These are phyloP conservation scores for Manihot esculenta DNA, from an alignment of 441 rosid genomes.

Conservation along the genomic window DNA sequence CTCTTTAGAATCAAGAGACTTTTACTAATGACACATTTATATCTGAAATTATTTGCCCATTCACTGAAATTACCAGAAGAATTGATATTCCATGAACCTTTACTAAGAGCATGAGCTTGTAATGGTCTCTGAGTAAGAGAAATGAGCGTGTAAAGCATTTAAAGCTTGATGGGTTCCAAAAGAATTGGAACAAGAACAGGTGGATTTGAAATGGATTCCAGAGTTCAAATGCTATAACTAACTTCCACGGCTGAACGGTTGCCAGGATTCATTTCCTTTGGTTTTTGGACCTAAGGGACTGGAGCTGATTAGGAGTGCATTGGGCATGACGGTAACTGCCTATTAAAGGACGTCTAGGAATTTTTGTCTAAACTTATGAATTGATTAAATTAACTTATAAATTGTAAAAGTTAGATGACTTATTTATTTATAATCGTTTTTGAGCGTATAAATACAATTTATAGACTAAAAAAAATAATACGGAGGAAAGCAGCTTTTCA, in stretches of 20 bases:
- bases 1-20: not conserved
- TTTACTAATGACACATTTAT: not conserved
- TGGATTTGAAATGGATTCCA: constrained; percentile 41
- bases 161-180: constrained; percentile 20
- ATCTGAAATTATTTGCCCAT: constrained; percentile 52
- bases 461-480: too few relatives aligned
- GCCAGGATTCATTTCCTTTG: too few relatives aligned
- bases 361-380: too few relatives aligned
- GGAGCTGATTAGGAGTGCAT: too few relatives aligned
- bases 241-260: constrained; percentile 8
- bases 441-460: too few relatives aligned
- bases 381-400: too few relatives aligned
- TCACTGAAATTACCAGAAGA: constrained; percentile 28
- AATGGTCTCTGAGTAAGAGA: not conserved
- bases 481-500: too few relatives aligned
- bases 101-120: not conserved
- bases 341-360: too few relatives aligned
- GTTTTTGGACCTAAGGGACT: too few relatives aligned
- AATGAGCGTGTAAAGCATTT: constrained; percentile 14
- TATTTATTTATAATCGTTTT: too few relatives aligned
- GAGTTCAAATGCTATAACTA: constrained; percentile 71
- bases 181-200: constrained; percentile 21
- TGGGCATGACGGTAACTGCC: too few relatives aligned
- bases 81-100: constrained; percentile 32
- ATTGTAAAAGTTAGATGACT: too few relatives aligned